Percentiles rank a stretch among this genome's conserved stretches.
phyloP scores from a whole-genome alignment of 2,329 filamentous ascomycete genomes.

The Claviceps africana region DNA sequence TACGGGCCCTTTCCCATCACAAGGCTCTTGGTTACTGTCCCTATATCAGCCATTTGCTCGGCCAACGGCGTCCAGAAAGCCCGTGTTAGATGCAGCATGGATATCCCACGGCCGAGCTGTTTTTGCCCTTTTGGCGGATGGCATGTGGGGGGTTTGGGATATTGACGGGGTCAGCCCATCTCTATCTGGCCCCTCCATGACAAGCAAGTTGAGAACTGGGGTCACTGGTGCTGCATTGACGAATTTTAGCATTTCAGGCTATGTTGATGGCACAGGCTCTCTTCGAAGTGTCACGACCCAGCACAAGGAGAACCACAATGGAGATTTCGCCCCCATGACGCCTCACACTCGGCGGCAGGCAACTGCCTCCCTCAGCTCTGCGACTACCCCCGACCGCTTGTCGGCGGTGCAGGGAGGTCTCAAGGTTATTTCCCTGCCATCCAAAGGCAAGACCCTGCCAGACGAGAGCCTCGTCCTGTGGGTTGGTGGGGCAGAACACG shows the following conservation, averaged over 20 bases:
- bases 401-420: slow-evolving; percentile 38
- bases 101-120: slow-evolving; percentile 46
- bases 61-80: slow-evolving; percentile 37
- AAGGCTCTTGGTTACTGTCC: slow-evolving; percentile 51
- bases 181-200: slow-evolving; percentile 25
- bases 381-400: slow-evolving; percentile 34
- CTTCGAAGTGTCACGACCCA: slow-evolving; percentile 28
- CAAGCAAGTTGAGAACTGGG: slow-evolving; percentile 36
- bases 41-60: slow-evolving; percentile 44
- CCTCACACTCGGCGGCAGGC: slow-evolving; percentile 45
- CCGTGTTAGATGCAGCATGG: slow-evolving; percentile 49
- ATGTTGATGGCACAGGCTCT: slow-evolving; percentile 45
- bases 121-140: slow-evolving; percentile 44
- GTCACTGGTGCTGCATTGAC: slow-evolving; percentile 45
- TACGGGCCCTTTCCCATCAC: slow-evolving; percentile 36
- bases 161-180: slow-evolving; percentile 43
- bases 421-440: slow-evolving; percentile 31
- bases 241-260: slow-evolving; percentile 42
- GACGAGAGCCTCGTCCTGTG: slow-evolving; percentile 44
- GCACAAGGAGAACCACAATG: slow-evolving; percentile 22
- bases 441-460: slow-evolving; percentile 26
- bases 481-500: slow-evolving; percentile 41
- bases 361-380: slow-evolving; percentile 28
- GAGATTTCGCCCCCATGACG: slow-evolving; percentile 50
- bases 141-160: slow-evolving; percentile 57